phyloP scores from a whole-genome alignment of 257 asterid genomes.

The Solanum appendiculatum region DNA sequence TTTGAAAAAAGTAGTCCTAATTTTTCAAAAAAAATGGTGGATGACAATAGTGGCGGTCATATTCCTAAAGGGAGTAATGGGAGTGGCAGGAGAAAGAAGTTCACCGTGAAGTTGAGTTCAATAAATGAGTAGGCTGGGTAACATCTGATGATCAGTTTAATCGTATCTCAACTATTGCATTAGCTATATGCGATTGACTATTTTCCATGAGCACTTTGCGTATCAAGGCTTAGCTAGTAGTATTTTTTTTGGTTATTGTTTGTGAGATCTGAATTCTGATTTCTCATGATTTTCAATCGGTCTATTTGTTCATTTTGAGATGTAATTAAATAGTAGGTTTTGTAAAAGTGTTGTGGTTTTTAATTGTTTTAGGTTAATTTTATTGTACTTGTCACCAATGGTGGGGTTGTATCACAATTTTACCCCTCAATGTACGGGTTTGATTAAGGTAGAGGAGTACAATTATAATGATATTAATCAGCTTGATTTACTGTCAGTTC shows the following conservation, averaged over 20 bases:
- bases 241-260: background rate
- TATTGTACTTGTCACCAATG: background rate
- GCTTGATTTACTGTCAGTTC: background rate
- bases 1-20: background rate
- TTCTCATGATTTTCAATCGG: background rate
- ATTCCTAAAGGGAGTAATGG: conserved; percentile 6
- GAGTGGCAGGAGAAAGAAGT: conserved; percentile 26
- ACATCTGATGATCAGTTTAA: background rate
- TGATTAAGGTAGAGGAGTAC: background rate
- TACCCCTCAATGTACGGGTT: background rate
- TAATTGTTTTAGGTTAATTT: background rate
- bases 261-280: background rate
- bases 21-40: background rate
- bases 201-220: background rate
- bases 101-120: conserved; percentile 40
- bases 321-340: conserved; percentile 3
- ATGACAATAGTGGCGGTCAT: background rate
- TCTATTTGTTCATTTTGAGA: background rate
- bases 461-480: background rate
- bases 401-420: conserved; percentile 10
- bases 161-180: background rate
- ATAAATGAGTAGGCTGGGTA: conserved; percentile 60
- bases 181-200: no score
- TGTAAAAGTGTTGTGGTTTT: background rate
- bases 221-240: background rate